Evolutionary conservation across 768 basidiomycete genomes (phyloP).

Genomic region (Lentinula sp.): DNA sequence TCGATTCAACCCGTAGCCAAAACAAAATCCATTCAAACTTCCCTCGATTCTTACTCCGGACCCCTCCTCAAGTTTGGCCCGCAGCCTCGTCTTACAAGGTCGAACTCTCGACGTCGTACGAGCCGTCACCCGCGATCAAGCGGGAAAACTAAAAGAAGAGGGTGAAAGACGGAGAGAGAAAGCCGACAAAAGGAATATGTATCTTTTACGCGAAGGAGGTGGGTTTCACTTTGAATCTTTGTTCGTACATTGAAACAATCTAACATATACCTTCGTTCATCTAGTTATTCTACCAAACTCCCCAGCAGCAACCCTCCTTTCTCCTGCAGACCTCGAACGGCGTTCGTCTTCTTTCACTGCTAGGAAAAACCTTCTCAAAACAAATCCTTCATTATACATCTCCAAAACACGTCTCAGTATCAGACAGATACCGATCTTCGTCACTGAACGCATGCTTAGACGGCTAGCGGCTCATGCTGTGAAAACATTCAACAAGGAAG

Average conservation of each 20-base stretch:
- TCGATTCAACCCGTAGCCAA: slow-evolving; percentile 29
- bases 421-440: slow-evolving; percentile 88
- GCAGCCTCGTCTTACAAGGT: slow-evolving; percentile 84
- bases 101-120: slow-evolving; percentile 86
- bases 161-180: slow-evolving; percentile 82
- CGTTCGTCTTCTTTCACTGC: slow-evolving; percentile 83
- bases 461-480: slow-evolving; percentile 80
- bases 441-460: slow-evolving; percentile 84
- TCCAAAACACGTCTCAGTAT: slow-evolving; percentile 92
- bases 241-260: background rate
- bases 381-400: slow-evolving; percentile 91
- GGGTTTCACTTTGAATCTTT: slow-evolving; percentile 17
- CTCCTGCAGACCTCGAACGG: slow-evolving; percentile 75
- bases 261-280: background rate
- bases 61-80: slow-evolving; percentile 79
- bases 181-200: slow-evolving; percentile 92
- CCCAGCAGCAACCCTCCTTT: slow-evolving; percentile 67
- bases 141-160: slow-evolving; percentile 82
- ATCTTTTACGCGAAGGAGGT: slow-evolving; percentile 96
- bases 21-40: slow-evolving; percentile 81
- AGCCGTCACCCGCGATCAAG: slow-evolving; percentile 88
- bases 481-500: slow-evolving; percentile 75
- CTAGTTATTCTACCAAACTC: slow-evolving; percentile 88
- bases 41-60: slow-evolving; percentile 92
- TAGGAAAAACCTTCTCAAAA: slow-evolving; percentile 74